Conservation (phyloP, 768 basidiomycete genomes). For the Clitopilus hobsonii region DNA sequence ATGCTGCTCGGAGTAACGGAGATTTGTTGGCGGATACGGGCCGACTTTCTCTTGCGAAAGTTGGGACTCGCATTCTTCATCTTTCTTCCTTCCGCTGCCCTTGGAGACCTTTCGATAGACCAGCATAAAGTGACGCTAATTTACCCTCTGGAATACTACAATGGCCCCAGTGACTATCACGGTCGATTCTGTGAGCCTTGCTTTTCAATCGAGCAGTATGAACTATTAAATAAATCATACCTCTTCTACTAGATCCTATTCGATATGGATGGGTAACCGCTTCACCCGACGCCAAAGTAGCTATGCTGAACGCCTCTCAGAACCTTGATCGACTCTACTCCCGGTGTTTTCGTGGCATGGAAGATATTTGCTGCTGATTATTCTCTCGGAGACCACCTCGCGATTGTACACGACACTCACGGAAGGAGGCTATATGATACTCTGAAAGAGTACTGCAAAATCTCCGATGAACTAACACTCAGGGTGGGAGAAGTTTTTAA, state of each 20-base stretch:
- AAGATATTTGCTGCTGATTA: conserved; percentile 63
- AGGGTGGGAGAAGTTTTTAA: conserved; percentile 31
- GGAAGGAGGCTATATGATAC: conserved; percentile 77
- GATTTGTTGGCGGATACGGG: too few species aligned
- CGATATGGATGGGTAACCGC: conserved; percentile 62
- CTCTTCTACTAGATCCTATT: conserved; percentile 54
- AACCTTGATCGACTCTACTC: conserved; percentile 78
- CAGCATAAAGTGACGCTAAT: too few species aligned
- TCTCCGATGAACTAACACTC: conserved; percentile 53
- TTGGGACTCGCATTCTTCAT: too few species aligned
- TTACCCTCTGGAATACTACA: background rate
- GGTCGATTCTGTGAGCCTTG: conserved; percentile 44
- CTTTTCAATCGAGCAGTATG: background rate
- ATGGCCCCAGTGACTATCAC: conserved; percentile 3
- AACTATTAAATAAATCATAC: background rate
- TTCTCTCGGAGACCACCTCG: conserved; percentile 39
- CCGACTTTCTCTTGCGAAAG: too few species aligned
- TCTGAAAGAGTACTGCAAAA: conserved; percentile 60
- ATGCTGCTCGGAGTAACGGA: too few species aligned
- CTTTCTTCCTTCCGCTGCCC: too few species aligned
- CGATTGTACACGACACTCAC: conserved; percentile 59
- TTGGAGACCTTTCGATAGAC: too few species aligned
- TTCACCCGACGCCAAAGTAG: too few species aligned
- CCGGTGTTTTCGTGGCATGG: conserved; percentile 80
- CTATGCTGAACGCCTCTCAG: conserved; percentile 24